Evolutionary conservation across 2,329 filamentous ascomycete species (phyloP).

Genomic region (Hymenoscyphus scutula): DNA sequence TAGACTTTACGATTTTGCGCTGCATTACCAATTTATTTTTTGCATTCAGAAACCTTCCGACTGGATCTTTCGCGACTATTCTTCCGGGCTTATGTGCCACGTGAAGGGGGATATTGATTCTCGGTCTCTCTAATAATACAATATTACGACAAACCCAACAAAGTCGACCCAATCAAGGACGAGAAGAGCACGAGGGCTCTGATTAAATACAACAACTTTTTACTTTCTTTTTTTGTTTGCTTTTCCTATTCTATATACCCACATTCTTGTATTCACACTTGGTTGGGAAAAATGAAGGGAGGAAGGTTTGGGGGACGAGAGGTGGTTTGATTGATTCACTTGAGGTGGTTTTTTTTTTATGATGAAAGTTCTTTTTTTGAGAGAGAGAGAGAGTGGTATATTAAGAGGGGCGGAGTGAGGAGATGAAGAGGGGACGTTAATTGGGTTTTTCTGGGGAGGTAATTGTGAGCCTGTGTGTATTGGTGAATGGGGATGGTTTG

Average conservation of each 20-base stretch:
- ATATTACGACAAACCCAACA: conserved; percentile 18
- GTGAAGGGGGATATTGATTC: conserved; percentile 8
- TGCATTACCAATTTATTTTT: conserved; percentile 21
- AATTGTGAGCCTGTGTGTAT: background rate
- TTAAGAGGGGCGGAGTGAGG: background rate
- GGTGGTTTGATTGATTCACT: background rate
- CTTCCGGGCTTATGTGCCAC: conserved; percentile 26
- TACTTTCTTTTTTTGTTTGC: conserved; percentile 13
- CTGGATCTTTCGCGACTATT: conserved; percentile 7
- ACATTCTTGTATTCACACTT: conserved; percentile 32
- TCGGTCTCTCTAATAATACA: conserved; percentile 26
- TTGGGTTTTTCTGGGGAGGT: conserved; percentile 3
- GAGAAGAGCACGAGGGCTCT: background rate
- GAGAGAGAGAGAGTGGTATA: background rate
- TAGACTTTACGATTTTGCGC: conserved; percentile 27
- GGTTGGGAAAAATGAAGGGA: conserved; percentile 9
- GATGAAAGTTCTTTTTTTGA: background rate
- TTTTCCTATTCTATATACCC: conserved; percentile 35
- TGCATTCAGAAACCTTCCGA: conserved; percentile 14
- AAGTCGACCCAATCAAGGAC: conserved; percentile 9
- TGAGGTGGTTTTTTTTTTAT: background rate
- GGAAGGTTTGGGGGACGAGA: conserved; percentile 6
- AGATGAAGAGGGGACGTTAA: background rate
- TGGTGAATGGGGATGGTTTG: no score
- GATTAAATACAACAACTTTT: conserved; percentile 15